Conservation (phyloP, 2,329 filamentous ascomycete species). For the Pseudogymnoascus destructans region DNA sequence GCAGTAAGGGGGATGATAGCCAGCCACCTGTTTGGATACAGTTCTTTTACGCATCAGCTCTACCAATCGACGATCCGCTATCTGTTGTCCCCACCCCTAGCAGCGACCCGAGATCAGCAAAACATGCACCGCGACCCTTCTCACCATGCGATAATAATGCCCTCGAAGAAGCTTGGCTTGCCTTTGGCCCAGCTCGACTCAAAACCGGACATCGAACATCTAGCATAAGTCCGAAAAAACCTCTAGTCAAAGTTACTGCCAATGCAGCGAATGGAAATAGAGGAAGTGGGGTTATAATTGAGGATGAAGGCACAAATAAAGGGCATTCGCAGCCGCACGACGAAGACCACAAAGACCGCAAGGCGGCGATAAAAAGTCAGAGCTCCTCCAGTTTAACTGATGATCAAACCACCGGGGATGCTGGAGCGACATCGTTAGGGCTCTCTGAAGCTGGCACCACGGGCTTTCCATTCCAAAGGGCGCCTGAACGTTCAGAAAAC, state of each 20-base stretch:
- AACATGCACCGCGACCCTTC: constrained; percentile 61
- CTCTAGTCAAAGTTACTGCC: neutral
- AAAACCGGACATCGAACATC: neutral
- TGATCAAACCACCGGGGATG: neutral
- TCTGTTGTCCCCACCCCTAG: constrained; percentile 45
- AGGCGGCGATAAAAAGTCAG: neutral
- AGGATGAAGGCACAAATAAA: neutral
- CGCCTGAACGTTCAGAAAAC: constrained; percentile 22
- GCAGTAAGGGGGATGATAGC: constrained; percentile 26
- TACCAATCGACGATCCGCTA: constrained; percentile 82
- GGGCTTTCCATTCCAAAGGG: constrained; percentile 35
- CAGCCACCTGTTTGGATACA: constrained; percentile 51
- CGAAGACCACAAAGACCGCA: neutral
- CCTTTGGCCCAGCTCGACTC: constrained; percentile 34
- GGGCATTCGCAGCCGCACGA: neutral
- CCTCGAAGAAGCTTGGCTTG: constrained; percentile 65
- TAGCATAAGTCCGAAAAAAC: neutral
- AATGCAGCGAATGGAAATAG: neutral
- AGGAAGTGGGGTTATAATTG: neutral
- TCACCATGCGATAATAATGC: constrained; percentile 65
- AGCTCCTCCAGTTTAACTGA: neutral
- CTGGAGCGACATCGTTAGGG: neutral
- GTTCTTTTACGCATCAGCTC: constrained; percentile 74
- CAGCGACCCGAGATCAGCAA: constrained; percentile 38
- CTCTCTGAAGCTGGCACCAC: constrained; percentile 28